phyloP scores from a whole-genome alignment of 2,329 filamentous ascomycete species.

The Monosporascus sp. region DNA sequence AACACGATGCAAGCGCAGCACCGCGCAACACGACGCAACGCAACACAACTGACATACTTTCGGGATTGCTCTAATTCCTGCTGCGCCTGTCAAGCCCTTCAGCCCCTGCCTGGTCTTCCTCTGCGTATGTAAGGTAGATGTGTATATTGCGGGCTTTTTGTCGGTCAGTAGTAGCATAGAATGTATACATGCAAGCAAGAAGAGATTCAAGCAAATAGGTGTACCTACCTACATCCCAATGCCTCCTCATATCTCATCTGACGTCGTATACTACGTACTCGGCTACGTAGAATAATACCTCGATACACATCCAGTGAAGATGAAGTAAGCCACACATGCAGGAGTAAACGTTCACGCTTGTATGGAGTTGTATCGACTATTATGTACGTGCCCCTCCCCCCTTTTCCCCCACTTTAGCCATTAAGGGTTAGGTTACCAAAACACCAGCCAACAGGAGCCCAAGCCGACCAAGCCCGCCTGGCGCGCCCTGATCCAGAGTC shows the following conservation, averaged over 20 bases:
- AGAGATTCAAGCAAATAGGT: neutral
- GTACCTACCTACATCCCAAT: neutral
- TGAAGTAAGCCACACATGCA: slow-evolving; percentile 8
- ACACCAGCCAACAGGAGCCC: neutral
- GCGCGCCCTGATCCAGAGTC: neutral
- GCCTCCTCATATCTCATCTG: slow-evolving; percentile 9
- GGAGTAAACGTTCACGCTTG: neutral
- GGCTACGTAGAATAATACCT: slow-evolving; percentile 13
- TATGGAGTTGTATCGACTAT: neutral
- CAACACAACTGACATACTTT: neutral
- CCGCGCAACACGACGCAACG: neutral
- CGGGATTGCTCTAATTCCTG: neutral
- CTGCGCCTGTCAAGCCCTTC: neutral
- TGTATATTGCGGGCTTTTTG: neutral
- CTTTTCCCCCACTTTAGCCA: too few species aligned
- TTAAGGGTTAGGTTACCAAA: too few species aligned
- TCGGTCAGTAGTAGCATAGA: neutral
- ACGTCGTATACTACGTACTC: slow-evolving; percentile 9
- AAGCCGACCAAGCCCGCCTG: neutral
- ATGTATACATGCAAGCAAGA: neutral
- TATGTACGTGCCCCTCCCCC: too few species aligned
- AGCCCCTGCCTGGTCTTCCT: neutral
- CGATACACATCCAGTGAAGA: slow-evolving; percentile 16
- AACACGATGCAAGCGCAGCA: neutral
- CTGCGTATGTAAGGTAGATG: neutral